phyloP scores from a whole-genome alignment of 2,329 filamentous ascomycete genomes.

The Ceratocystis smalleyi region DNA sequence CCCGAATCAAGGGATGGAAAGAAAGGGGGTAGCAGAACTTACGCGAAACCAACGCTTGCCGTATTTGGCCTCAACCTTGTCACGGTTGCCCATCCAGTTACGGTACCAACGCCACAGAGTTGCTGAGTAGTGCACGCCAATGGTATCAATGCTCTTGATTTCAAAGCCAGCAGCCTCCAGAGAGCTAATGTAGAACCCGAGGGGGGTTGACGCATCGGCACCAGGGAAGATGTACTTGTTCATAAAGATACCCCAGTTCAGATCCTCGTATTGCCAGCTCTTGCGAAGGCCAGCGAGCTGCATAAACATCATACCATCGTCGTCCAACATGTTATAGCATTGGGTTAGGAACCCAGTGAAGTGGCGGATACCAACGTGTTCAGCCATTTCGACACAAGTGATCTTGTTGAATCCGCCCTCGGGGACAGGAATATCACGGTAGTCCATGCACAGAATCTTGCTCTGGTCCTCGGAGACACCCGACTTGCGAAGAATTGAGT shows the following conservation, averaged over 20 bases:
- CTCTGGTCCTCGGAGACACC: conserved; percentile 78
- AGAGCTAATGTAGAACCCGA: conserved; percentile 71
- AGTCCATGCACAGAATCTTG: conserved; percentile 88
- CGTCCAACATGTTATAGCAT: conserved; percentile 88
- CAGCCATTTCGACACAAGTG: conserved; percentile 94
- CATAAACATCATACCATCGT: conserved; percentile 89
- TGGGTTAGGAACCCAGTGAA: conserved; percentile 68
- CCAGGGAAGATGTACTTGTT: conserved; percentile 99
- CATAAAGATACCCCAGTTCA: conserved; percentile 98
- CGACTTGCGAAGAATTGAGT: conserved; percentile 67
- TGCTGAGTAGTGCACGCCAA: conserved; percentile 92
- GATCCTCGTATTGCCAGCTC: conserved; percentile 93
- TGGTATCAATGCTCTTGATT: conserved; percentile 78
- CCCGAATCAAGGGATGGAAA: neutral
- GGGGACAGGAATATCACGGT: conserved; percentile 64
- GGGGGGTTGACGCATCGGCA: conserved; percentile 84
- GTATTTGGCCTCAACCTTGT: conserved; percentile 90
- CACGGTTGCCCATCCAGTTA: conserved; percentile 89
- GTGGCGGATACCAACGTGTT: conserved; percentile 92
- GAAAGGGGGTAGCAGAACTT: conserved; percentile 26
- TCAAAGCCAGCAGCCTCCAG: conserved; percentile 70
- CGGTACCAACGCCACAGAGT: conserved; percentile 97
- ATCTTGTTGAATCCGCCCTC: conserved; percentile 59
- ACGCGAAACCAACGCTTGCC: conserved; percentile 90
- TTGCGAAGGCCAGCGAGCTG: conserved; percentile 91